These are phyloP conservation scores for Mucor saturninus DNA, from an alignment of 371 early-diverging fungal genomes.

Conservation along the genomic window DNA sequence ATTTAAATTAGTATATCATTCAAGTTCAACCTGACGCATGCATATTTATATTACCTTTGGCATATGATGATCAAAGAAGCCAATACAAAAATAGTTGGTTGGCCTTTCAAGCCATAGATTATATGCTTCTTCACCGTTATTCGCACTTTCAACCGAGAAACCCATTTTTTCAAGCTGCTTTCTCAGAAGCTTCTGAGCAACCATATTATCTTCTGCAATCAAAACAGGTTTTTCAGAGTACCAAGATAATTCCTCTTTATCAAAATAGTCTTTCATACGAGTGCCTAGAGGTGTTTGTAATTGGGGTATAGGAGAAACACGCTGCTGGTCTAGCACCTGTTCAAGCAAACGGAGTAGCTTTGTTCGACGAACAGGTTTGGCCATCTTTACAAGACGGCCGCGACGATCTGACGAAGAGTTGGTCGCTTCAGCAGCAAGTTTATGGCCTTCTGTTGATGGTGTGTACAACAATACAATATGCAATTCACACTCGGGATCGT, in stretches of 20 bases:
- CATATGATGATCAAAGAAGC: slow-evolving; percentile 61
- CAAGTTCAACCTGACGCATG: neutral
- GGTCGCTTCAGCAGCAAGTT: slow-evolving; percentile 46
- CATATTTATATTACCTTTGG: slow-evolving; percentile 39
- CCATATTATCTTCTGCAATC: slow-evolving; percentile 58
- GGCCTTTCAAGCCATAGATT: slow-evolving; percentile 42
- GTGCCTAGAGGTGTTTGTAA: slow-evolving; percentile 17
- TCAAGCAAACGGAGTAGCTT: slow-evolving; percentile 51
- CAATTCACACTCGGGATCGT: slow-evolving; percentile 51
- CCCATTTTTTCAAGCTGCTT: slow-evolving; percentile 56
- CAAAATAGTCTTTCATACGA: slow-evolving; percentile 45
- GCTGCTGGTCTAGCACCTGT: slow-evolving; percentile 36
- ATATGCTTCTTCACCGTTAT: slow-evolving; percentile 55
- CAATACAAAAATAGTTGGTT: slow-evolving; percentile 42
- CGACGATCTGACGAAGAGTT: slow-evolving; percentile 48
- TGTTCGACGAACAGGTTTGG: slow-evolving; percentile 60
- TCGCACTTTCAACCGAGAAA: slow-evolving; percentile 52
- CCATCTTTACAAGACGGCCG: slow-evolving; percentile 55
- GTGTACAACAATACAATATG: slow-evolving; percentile 51
- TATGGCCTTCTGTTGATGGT: slow-evolving; percentile 52
- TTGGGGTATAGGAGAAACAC: slow-evolving; percentile 12
- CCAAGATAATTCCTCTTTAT: slow-evolving; percentile 35
- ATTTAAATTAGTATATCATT: neutral
- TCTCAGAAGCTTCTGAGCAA: slow-evolving; percentile 49
- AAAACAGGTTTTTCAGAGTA: slow-evolving; percentile 45